Evolutionary conservation across 306 rosid species (phyloP), one percentile per base, ranked within the genome.

Genomic region (Gleditsia sinensis): DNA sequence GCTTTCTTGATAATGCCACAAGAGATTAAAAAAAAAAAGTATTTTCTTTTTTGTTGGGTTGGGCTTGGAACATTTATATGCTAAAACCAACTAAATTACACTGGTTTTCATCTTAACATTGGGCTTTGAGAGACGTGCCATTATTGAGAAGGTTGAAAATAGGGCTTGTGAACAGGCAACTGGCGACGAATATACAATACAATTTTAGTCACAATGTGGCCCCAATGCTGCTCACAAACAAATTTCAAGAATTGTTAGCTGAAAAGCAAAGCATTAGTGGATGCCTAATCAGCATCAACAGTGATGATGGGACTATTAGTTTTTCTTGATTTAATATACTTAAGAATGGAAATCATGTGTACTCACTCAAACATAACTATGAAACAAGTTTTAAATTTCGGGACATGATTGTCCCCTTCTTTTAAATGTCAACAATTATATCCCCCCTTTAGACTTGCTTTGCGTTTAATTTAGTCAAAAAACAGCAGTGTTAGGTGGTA

Each of bases 401-500:
- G 59, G 58, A 78, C 23, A 71, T 66, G 60, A 81, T 81, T 62
- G 56, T 59, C 75, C 27, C 53, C 7, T 66, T 27, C 74, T 50
- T 30, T 57, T 21, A 43, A 69, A 76, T 80, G 84, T 86, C 89
- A 80, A 77, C 85, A 64, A 73, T 13, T 50, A 79, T 61, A 48
- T 85, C 27, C 56, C 27, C 56, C 46, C 67, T 73, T 82, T 72
- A 74, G 16, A n/a, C 50, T 21, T 67, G 62, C 74, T 69, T 76
- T 81, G 42, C 32, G 71, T 60, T 77, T 78, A 45, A 33, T 25
- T 74, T 81, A 84, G 85, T 78, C 79, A 84, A 79, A 57, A 56
- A 67, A 36, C 80, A 69, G 42, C 76, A 36, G 61, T 48, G 83
- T 80, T 84, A 75, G 89, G 87, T 79, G 55, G 66, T 57, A 53